These are phyloP conservation scores for Hordeum vulgare DNA, from an alignment of 176 grass and related monocot genomes.

Conservation along the genomic window DNA sequence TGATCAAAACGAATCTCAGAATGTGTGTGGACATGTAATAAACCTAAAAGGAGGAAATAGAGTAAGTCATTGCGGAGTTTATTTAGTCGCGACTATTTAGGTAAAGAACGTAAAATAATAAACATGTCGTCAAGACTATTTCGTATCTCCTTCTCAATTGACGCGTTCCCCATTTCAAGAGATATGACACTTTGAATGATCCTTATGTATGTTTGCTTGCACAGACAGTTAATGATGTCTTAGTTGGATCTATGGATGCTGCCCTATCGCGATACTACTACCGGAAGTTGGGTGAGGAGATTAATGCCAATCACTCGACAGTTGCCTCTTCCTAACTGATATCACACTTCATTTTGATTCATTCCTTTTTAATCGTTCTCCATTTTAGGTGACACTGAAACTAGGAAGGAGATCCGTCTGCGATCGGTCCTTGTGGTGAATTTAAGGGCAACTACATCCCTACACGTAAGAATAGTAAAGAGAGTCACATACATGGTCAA, in stretches of 20 bases:
- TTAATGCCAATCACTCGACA: background rate
- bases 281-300: background rate
- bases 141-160: too few relatives aligned
- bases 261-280: background rate
- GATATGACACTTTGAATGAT: background rate
- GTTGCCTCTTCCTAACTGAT: background rate
- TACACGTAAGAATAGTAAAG: slow-evolving; percentile 35
- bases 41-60: too few relatives aligned
- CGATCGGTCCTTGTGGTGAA: slow-evolving; percentile 74
- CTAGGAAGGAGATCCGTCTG: slow-evolving; percentile 33
- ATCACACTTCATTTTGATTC: background rate
- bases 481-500: too few relatives aligned
- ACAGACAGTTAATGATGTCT: background rate
- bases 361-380: background rate
- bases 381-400: background rate
- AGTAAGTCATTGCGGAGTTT: too few relatives aligned
- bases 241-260: background rate
- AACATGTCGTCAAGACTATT: too few relatives aligned
- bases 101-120: too few relatives aligned
- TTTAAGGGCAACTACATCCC: slow-evolving; percentile 43
- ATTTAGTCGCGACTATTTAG: too few relatives aligned
- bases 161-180: too few relatives aligned
- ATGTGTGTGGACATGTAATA: too few relatives aligned
- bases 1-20: too few relatives aligned
- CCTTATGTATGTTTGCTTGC: background rate